These are phyloP conservation scores for Collybia sp. DNA, from an alignment of 768 basidiomycete species.

Conservation along the genomic window DNA sequence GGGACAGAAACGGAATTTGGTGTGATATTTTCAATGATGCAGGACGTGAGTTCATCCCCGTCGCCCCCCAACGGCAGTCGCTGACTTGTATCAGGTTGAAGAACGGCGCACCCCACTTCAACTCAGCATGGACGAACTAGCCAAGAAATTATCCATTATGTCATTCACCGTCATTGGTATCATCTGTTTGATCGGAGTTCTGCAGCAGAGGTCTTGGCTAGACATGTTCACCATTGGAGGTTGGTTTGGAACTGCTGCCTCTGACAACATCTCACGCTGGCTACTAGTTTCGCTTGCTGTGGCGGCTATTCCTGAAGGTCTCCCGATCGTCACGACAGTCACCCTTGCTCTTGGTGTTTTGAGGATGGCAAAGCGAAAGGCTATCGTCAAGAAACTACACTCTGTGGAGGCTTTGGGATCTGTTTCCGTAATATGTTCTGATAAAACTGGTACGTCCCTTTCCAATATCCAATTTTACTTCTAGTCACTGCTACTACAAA, in stretches of 20 bases:
- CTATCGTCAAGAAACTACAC: constrained; percentile 95
- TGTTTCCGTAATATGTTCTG: constrained; percentile 96
- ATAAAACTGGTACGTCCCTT: constrained; percentile 75
- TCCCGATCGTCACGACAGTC: constrained; percentile 96
- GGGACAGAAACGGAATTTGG: constrained; percentile 92
- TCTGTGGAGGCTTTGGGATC: constrained; percentile 93
- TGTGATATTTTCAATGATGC: constrained; percentile 97
- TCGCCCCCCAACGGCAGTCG: constrained; percentile 9
- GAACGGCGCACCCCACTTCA: constrained; percentile 93
- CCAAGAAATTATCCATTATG: constrained; percentile 82
- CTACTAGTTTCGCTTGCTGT: constrained; percentile 88
- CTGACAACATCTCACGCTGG: neutral
- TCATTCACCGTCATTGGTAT: constrained; percentile 95
- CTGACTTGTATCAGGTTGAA: constrained; percentile 47
- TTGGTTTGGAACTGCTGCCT: constrained; percentile 26
- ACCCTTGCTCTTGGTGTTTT: constrained; percentile 93
- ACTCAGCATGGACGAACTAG: constrained; percentile 93
- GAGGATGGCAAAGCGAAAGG: constrained; percentile 90
- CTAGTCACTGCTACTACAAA: too few species aligned
- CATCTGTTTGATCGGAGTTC: constrained; percentile 86
- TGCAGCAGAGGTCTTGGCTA: constrained; percentile 84
- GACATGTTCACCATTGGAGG: constrained; percentile 99
- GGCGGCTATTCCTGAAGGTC: constrained; percentile 95
- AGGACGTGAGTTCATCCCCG: constrained; percentile 57
- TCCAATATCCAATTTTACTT: constrained; percentile 1